Evolutionary conservation across 176 grass and related monocot species (phyloP), one percentile per base, ranked within the genome.

Genomic region (Rhynchospora breviuscula): DNA sequence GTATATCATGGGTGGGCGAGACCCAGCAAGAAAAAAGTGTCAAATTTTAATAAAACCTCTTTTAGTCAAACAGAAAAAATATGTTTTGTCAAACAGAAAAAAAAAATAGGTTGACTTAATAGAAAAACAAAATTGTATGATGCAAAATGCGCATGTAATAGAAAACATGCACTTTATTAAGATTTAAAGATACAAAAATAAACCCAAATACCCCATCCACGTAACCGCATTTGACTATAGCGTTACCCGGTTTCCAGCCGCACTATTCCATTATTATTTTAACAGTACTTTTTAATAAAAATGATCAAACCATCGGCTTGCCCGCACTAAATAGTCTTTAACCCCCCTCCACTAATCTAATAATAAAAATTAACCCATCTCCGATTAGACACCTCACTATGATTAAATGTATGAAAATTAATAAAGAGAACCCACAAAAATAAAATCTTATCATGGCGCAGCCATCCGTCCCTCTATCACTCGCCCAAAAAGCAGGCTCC

Each of bases 401-500:
- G 61, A 67, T 49, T 49, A 67, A 53, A 67, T 62, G 8, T 17
- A 23, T 49, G 25, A 63, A 25, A 64, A 19, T 21, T 10, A n/a
- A 59, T 44, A 46, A 80, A 43, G 65, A 25, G 43, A 51, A 81
- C 26, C 5, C 35, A 43, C 6, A 17, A 52, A 52, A 81, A 64
- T 61, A 3, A 80, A 80, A 31, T 19, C 35, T 40, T 40, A 40
- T 40, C 9, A 45, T 14, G 53, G 29, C 61, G 77, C 77, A 80
- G 15, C 17, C 6, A 22, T 51, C 17, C 6, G 12, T 51, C 17
- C n/a, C 8, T 13, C 49, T 29, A 6, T 79, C 14, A 58, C 77
- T 40, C 56, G n/a, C 63, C 59, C 83, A 85, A 88, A 87, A 89
- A 90, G 53, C 94, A 89, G 84, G 91, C 93, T 77, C 80, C 87